phyloP scores from a whole-genome alignment of 441 rosid species.

The Mallotus repandus region DNA sequence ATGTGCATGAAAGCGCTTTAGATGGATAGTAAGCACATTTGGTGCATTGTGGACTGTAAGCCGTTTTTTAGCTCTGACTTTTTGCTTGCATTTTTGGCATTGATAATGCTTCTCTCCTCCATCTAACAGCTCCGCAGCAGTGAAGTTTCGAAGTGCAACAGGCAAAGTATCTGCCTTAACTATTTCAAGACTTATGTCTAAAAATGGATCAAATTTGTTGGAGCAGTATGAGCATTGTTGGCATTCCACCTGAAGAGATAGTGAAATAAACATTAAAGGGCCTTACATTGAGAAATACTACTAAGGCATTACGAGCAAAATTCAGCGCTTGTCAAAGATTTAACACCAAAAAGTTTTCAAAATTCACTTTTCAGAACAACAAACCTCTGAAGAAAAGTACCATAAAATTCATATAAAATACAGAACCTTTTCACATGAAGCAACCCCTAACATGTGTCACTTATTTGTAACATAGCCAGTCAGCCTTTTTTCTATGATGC shows the following conservation, averaged over 20 bases:
- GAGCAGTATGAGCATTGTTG: constrained; percentile 76
- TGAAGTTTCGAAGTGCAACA: constrained; percentile 70
- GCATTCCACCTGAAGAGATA: constrained; percentile 73
- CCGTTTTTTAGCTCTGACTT: constrained; percentile 81
- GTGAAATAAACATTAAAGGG: constrained; percentile 7
- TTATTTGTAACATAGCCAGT: not conserved
- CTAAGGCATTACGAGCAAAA: not conserved
- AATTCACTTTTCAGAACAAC: not conserved
- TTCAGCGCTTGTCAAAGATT: not conserved
- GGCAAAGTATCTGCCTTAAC: constrained; percentile 73
- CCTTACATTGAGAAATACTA: not conserved
- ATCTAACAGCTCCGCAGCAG: constrained; percentile 75
- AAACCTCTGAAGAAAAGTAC: not conserved
- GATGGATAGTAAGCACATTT: constrained; percentile 77
- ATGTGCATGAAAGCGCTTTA: constrained; percentile 80
- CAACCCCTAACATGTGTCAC: not conserved
- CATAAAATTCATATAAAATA: not conserved
- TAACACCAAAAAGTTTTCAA: not conserved
- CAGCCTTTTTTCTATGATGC: not conserved
- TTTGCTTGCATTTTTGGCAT: constrained; percentile 82
- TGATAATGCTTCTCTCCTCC: constrained; percentile 91
- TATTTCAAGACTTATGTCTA: constrained; percentile 91
- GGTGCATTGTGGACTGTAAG: constrained; percentile 90
- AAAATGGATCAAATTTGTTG: constrained; percentile 84
- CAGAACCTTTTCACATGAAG: not conserved